phyloP scores from a whole-genome alignment of 2,329 filamentous ascomycete species.

The Aspergillus neoniger region DNA sequence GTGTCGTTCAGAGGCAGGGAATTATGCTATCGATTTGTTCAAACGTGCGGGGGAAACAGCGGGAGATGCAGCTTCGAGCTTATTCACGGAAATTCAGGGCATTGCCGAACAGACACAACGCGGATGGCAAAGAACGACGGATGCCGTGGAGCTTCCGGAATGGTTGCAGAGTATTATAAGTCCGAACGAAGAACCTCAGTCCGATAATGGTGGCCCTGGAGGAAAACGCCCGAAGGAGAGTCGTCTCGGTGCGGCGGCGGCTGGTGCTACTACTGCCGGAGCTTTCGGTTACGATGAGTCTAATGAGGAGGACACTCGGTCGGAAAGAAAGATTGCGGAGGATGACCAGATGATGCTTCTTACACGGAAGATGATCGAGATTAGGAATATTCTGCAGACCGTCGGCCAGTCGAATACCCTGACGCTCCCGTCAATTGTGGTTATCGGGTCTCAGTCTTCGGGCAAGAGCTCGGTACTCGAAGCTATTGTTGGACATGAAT shows the following conservation, averaged over 20 bases:
- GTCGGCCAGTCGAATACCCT: constrained; percentile 89
- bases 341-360: constrained; percentile 99
- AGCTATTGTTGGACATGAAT: constrained; percentile 96
- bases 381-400: constrained; percentile 83
- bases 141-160: constrained; percentile 68
- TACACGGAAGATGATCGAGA: constrained; percentile 99
- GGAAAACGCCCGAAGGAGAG: constrained; percentile 57
- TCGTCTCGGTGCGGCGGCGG: constrained; percentile 56
- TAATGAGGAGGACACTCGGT: constrained; percentile 61
- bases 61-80: constrained; percentile 64
- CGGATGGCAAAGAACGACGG: constrained; percentile 83
- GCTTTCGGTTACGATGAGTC: constrained; percentile 77
- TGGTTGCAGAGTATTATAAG: constrained; percentile 78
- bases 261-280: constrained; percentile 69
- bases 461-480: constrained; percentile 97
- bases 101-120: constrained; percentile 76
- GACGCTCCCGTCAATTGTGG: constrained; percentile 94
- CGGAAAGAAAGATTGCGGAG: constrained; percentile 67
- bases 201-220: constrained; percentile 46
- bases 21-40: constrained; percentile 74
- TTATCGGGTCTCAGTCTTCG: constrained; percentile 96
- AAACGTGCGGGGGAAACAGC: constrained; percentile 72
- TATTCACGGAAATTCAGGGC: constrained; percentile 72
- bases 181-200: constrained; percentile 61
- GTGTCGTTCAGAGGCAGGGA: constrained; percentile 64